Percentiles rank a stretch among this genome's conserved stretches.
These are phyloP conservation scores for Penicillium psychrosexuale DNA, from an alignment of 2,329 filamentous ascomycete genomes.

Conservation along the genomic window DNA sequence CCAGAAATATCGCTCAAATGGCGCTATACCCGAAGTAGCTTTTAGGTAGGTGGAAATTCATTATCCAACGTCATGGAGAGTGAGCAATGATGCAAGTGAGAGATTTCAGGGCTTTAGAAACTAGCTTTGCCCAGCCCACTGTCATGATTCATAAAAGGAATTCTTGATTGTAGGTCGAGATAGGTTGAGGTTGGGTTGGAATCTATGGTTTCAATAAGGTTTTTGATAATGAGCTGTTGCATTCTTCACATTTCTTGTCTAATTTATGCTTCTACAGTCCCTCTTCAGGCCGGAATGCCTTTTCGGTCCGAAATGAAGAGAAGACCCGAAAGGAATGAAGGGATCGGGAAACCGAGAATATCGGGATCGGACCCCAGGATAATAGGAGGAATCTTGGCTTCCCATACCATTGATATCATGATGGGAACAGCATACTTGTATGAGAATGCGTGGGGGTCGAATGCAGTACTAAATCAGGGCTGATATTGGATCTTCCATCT, in stretches of 20 bases:
- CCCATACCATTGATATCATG: neutral
- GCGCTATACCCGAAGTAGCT: too few relatives aligned
- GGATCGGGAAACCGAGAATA: slow-evolving; percentile 5
- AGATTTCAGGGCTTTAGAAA: too few relatives aligned
- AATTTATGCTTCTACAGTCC: neutral
- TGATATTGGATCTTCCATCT: neutral
- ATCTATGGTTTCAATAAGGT: neutral
- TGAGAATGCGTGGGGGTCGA: neutral
- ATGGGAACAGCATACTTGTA: neutral
- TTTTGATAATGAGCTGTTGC: neutral
- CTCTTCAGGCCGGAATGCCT: neutral
- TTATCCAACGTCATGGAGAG: too few relatives aligned
- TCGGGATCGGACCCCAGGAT: neutral
- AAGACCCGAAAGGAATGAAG: neutral
- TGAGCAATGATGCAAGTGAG: too few relatives aligned
- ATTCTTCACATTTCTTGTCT: neutral
- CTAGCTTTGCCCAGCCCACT: too few relatives aligned
- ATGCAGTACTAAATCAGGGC: neutral
- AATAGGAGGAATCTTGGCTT: neutral
- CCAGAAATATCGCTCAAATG: too few relatives aligned
- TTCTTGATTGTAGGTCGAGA: too few relatives aligned
- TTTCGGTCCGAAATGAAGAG: neutral
- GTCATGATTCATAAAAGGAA: too few relatives aligned
- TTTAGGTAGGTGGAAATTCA: too few relatives aligned
- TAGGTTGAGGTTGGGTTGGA: neutral